Percentiles rank a stretch among this genome's conserved stretches.
Evolutionary conservation across 495 filamentous ascomycete genomes (phyloP).

Genomic region (Penicillium goetzii): DNA sequence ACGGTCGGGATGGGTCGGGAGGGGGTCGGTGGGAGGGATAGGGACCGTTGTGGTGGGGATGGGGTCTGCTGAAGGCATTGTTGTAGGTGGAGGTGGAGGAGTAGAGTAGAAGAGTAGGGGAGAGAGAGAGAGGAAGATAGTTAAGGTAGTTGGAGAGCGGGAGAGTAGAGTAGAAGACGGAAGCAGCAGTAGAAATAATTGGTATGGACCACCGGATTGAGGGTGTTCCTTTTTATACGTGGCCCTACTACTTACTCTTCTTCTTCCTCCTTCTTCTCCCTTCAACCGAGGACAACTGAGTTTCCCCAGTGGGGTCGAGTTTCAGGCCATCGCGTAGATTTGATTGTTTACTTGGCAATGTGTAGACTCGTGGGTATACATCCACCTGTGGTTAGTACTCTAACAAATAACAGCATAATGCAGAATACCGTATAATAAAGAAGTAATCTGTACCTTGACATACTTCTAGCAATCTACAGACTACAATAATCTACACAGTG

Average conservation of each 20-base stretch:
- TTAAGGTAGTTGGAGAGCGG: not conserved
- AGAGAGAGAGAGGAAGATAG: not conserved
- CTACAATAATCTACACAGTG: not conserved
- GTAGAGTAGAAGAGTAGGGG: not conserved
- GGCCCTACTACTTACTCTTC: not conserved
- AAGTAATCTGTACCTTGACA: no score
- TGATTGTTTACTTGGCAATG: not conserved
- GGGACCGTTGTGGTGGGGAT: constrained; percentile 7
- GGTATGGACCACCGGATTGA: not conserved
- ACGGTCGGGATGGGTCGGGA: constrained; percentile 41
- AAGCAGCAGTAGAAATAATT: not conserved
- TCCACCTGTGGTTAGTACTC: not conserved
- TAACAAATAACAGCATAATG: not conserved
- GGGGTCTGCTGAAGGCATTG: constrained; percentile 31
- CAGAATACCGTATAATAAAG: not conserved
- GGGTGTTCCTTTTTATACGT: not conserved
- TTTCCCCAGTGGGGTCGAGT: constrained; percentile 1
- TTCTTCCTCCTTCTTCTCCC: constrained; percentile 1
- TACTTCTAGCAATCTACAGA: no score
- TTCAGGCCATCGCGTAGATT: constrained; percentile 5
- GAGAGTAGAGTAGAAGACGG: not conserved
- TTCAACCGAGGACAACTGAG: constrained; percentile 2
- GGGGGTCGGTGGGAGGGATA: constrained; percentile 11
- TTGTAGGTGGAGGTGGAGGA: constrained; percentile 9
- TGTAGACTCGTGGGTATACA: not conserved